A percentile compares a stretch with the other conserved stretches of the same genome.
Conservation (phyloP, 2,329 filamentous ascomycete genomes). For the Alternaria dauci region DNA sequence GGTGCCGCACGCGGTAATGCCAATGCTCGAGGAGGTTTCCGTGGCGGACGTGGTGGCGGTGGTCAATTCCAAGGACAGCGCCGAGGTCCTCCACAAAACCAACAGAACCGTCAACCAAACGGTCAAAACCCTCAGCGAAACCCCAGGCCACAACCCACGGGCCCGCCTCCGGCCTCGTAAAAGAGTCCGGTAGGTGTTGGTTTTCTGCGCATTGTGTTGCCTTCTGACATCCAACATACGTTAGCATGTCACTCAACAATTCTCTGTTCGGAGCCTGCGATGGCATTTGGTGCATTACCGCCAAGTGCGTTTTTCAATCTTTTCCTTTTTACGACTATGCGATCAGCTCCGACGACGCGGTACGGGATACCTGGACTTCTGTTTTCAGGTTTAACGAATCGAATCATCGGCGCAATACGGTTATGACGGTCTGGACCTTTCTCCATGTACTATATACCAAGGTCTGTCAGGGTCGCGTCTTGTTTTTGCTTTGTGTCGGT, state of each 20-base stretch:
- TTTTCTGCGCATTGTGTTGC: constrained; percentile 45
- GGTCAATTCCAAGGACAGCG: constrained; percentile 45
- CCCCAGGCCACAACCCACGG: constrained; percentile 43
- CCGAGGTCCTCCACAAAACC: constrained; percentile 37
- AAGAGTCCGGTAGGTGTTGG: constrained; percentile 17
- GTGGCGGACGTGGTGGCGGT: constrained; percentile 48
- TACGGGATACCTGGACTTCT: constrained; percentile 46
- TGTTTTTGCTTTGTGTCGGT: constrained; percentile 36
- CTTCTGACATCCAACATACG: constrained; percentile 23
- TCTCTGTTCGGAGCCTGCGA: constrained; percentile 39
- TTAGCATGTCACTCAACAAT: constrained; percentile 39
- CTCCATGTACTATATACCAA: constrained; percentile 51
- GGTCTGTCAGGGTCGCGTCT: constrained; percentile 39
- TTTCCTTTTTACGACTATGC: constrained; percentile 41
- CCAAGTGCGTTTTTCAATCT: constrained; percentile 37
- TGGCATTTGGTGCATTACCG: constrained; percentile 32
- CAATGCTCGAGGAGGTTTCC: constrained; percentile 40
- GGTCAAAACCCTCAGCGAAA: constrained; percentile 48
- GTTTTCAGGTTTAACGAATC: constrained; percentile 45
- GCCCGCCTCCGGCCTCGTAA: constrained; percentile 40
- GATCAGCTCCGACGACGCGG: constrained; percentile 45
- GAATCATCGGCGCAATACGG: constrained; percentile 45
- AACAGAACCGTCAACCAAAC: constrained; percentile 47
- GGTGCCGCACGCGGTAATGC: constrained; percentile 31
- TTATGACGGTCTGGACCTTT: constrained; percentile 45